Percentiles rank a stretch among this genome's conserved stretches.
phyloP scores from a whole-genome alignment of 495 filamentous ascomycete genomes.

The Corynascus novoguineensis region DNA sequence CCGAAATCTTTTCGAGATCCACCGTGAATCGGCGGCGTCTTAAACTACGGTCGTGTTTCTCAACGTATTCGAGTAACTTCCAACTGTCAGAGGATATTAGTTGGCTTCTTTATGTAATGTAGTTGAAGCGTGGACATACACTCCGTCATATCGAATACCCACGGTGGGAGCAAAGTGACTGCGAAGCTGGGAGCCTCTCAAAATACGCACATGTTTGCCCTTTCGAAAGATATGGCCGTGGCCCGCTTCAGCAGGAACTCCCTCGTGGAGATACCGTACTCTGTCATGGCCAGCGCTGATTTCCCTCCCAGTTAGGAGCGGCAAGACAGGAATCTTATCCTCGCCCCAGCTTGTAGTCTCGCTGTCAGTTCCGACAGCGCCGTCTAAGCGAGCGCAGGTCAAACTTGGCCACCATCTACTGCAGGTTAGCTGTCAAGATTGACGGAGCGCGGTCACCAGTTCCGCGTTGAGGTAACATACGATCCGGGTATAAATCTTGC shows the following conservation, averaged over 20 bases:
- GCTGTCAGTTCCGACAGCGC: conserved; percentile 34
- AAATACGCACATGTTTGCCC: conserved; percentile 39
- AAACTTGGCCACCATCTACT: conserved; percentile 48
- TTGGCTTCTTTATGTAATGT: not conserved
- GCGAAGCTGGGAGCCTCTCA: conserved; percentile 39
- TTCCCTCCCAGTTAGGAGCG: conserved; percentile 42
- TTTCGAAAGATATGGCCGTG: conserved; percentile 33
- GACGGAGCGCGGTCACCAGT: too few relatives aligned
- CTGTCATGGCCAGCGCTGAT: conserved; percentile 25
- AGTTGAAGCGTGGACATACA: conserved; percentile 34
- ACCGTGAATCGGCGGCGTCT: conserved; percentile 33
- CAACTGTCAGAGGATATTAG: conserved; percentile 18
- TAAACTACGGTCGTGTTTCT: conserved; percentile 27
- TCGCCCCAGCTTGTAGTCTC: conserved; percentile 35
- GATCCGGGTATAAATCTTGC: not conserved
- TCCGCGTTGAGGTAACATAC: not conserved
- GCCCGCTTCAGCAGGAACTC: conserved; percentile 32
- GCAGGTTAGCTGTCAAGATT: not conserved
- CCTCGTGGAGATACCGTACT: conserved; percentile 35
- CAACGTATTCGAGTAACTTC: conserved; percentile 35
- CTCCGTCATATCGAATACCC: conserved; percentile 47
- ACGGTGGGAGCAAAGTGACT: conserved; percentile 41
- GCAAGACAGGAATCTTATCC: conserved; percentile 34
- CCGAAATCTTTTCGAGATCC: conserved; percentile 29
- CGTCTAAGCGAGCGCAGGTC: conserved; percentile 43